A percentile compares a stretch with the other conserved stretches of the same genome.
Evolutionary conservation across 2,329 filamentous ascomycete genomes (phyloP).

Genomic region (Fusarium sterilihyphosum): DNA sequence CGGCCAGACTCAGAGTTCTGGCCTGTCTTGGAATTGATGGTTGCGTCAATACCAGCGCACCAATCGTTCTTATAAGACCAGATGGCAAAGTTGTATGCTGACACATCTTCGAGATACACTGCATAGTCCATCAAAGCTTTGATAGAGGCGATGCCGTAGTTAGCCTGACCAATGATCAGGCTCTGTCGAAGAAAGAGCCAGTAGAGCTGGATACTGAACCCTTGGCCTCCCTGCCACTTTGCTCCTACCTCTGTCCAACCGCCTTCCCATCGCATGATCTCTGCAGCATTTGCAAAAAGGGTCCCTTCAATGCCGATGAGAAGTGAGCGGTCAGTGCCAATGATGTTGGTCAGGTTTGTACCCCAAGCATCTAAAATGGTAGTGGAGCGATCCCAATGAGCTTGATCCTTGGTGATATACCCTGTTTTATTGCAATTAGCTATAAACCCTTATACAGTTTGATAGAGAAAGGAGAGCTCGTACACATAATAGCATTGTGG

Average conservation of each 20-base stretch:
- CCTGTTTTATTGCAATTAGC: neutral
- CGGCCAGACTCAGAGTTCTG: neutral
- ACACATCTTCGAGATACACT: neutral
- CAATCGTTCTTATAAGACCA: neutral
- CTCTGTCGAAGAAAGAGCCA: neutral
- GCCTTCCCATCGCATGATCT: neutral
- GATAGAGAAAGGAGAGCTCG: accelerated
- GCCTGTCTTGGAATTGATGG: neutral
- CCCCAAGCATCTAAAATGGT: neutral
- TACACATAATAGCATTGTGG: neutral
- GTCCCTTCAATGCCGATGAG: neutral
- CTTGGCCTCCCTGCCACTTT: neutral
- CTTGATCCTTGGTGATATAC: neutral
- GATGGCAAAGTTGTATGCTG: neutral
- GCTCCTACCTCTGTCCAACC: neutral
- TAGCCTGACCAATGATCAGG: neutral
- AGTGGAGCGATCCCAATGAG: neutral
- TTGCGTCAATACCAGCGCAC: neutral
- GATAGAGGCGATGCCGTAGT: neutral
- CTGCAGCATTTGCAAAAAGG: neutral
- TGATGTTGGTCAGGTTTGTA: neutral
- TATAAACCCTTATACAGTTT: accelerated
- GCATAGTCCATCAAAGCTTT: neutral
- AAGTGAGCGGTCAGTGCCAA: neutral
- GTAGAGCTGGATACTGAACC: neutral